These are phyloP conservation scores for Malus sylvestris DNA, from an alignment of 306 rosid species.

Conservation along the genomic window DNA sequence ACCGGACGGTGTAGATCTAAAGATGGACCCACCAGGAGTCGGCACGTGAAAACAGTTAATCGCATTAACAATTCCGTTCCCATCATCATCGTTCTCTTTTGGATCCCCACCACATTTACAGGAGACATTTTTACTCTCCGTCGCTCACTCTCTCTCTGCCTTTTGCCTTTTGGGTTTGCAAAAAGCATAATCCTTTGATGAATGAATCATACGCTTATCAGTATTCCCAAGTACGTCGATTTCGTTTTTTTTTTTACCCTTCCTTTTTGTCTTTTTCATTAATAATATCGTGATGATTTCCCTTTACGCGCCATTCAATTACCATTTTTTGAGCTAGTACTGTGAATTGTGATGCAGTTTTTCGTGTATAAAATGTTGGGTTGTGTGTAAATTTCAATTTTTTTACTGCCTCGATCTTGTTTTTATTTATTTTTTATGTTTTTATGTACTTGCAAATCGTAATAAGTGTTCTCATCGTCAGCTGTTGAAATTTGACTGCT, in stretches of 20 bases:
- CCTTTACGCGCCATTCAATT: background rate
- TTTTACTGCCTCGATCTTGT: background rate
- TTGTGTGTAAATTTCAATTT: background rate
- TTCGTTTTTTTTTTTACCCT: background rate
- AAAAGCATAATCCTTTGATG: background rate
- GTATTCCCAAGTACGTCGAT: background rate
- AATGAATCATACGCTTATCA: background rate
- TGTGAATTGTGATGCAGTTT: background rate
- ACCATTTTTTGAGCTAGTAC: background rate
- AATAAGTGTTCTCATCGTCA: background rate
- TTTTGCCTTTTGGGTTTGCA: background rate
- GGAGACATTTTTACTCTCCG: background rate
- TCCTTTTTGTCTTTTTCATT: background rate
- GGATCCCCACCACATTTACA: conserved; percentile 8
- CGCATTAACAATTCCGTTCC: background rate
- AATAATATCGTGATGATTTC: background rate
- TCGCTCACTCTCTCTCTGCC: background rate
- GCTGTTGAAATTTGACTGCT: background rate
- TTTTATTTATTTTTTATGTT: background rate
- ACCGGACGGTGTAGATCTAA: too few species aligned
- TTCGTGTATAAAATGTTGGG: background rate
- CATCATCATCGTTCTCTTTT: background rate
- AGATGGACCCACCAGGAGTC: too few species aligned
- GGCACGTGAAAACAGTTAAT: background rate
- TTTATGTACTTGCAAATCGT: background rate